A percentile compares a stretch with the other conserved stretches of the same genome.
Conservation (phyloP, 2,329 filamentous ascomycete genomes). For the Mollisiaceae sp. region DNA sequence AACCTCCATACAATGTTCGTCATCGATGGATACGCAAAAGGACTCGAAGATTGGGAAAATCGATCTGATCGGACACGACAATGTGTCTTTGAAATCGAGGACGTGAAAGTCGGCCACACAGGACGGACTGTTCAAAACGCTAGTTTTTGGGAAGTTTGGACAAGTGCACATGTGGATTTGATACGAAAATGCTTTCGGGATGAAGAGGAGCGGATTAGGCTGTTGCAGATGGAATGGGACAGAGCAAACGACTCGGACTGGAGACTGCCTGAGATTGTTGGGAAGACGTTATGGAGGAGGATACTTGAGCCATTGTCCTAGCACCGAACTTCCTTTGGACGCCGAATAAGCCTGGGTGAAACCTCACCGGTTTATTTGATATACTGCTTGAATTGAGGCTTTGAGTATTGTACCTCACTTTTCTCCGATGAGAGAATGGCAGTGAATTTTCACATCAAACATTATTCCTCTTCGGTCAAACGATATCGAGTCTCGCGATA, state of each 20-base stretch:
- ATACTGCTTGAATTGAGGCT: no score
- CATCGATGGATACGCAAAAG: not conserved
- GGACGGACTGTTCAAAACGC: not conserved
- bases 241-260: not conserved
- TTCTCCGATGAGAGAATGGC: no score
- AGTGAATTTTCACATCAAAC: no score
- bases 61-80: not conserved
- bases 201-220: not conserved
- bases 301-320: not conserved
- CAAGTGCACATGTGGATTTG: not conserved
- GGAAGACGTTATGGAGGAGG: not conserved
- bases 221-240: not conserved
- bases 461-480: no score
- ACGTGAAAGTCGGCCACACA: not conserved
- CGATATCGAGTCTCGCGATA: no score
- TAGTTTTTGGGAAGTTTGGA: not conserved
- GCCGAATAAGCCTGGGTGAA: not conserved
- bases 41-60: not conserved
- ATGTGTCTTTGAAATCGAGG: not conserved
- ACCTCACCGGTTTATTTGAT: not conserved
- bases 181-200: not conserved
- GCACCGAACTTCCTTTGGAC: not conserved
- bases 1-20: not conserved
- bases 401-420: no score
- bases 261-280: not conserved